Evolutionary conservation across 2,329 filamentous ascomycete genomes (phyloP), one percentile per base, ranked within the genome.

Genomic region (Neocucurbitaria cava): DNA sequence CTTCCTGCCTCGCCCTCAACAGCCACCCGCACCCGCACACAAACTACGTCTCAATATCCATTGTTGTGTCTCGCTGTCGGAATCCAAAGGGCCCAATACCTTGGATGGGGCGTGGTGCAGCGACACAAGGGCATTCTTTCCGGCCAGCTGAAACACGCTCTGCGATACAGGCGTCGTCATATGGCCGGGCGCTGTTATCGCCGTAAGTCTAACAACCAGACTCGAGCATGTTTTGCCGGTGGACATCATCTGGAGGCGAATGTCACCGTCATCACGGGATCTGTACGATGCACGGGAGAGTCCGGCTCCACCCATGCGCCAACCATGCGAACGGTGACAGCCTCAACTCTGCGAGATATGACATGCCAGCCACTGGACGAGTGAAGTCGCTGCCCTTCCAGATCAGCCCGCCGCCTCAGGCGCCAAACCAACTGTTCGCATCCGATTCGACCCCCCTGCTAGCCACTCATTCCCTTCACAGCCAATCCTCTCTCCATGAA

Each of bases 361-460:
- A 46, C 43, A 51, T 60, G 59, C 64, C 67, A 68, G 65, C 69
- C 67, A 70, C 60, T 58, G 3, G 28, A 31, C 28, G 11, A 11
- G 28, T 11, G 9, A 31, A 31, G 28, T 31, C 9, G 28, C 58
- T 58, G 47, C 46, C 51, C 28, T 41, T 23, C 45, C 52, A 50
- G 40, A 50, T 54, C 63, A 62, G 54, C 59, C 56, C 50, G 54
- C 64, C 66, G 70, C 68, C 66, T 68, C 64, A 68, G 64, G 67
- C 71, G 69, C 67, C 71, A 72, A 69, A 70, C 69, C 56, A 64
- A 61, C 59, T 62, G 70, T 73, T 70, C 70, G 71, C 70, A 73
- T 65, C 43, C 68, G 62, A 65, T 68, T 69, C 59, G 64, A 59
- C 49, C 63, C 61, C 45, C 59, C 54, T 51, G 52, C 54, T 50